Percentiles rank a stretch among this genome's conserved stretches.
phyloP scores from a whole-genome alignment of 306 rosid genomes.

The Quercus alba region DNA sequence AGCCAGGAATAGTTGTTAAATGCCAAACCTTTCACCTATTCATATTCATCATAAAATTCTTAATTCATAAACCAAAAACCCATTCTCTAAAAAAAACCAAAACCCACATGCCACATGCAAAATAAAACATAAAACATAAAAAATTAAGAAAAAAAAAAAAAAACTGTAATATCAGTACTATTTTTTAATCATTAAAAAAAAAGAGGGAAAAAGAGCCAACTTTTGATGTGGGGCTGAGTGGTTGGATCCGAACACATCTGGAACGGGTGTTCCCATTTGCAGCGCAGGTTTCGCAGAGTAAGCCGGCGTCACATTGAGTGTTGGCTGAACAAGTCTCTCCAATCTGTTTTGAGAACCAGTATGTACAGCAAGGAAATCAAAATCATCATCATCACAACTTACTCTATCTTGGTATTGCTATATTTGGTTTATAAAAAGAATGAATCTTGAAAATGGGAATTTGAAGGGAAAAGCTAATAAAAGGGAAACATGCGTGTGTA shows the following conservation, averaged over 20 bases:
- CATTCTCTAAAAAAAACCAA: too few relatives aligned
- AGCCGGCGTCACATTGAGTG: conserved; percentile 62
- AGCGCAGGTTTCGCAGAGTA: conserved; percentile 64
- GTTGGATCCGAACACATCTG: conserved; percentile 77
- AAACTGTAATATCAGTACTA: too few relatives aligned
- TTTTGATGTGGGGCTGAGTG: conserved; percentile 55
- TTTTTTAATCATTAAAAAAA: not conserved
- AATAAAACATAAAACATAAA: not conserved
- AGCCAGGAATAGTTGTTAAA: conserved; percentile 87
- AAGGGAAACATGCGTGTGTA: not conserved
- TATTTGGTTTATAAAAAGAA: too few relatives aligned
- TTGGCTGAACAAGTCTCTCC: conserved; percentile 85
- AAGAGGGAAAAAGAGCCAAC: conserved; percentile 19
- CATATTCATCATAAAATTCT: too few relatives aligned
- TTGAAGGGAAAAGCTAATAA: too few relatives aligned
- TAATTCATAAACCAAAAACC: not conserved
- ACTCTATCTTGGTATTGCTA: too few relatives aligned
- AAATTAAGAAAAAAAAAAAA: too few relatives aligned
- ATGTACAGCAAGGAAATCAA: too few relatives aligned
- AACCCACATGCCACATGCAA: not conserved
- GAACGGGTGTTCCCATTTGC: conserved; percentile 87
- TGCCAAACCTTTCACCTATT: conserved; percentile 70
- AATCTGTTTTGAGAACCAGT: conserved; percentile 37
- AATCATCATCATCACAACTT: too few relatives aligned
- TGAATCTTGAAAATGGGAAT: too few relatives aligned